Percentiles rank a stretch among this genome's conserved stretches.
Conservation (phyloP, 768 basidiomycete species). For the Rhodotorula kratochvilovae region DNA sequence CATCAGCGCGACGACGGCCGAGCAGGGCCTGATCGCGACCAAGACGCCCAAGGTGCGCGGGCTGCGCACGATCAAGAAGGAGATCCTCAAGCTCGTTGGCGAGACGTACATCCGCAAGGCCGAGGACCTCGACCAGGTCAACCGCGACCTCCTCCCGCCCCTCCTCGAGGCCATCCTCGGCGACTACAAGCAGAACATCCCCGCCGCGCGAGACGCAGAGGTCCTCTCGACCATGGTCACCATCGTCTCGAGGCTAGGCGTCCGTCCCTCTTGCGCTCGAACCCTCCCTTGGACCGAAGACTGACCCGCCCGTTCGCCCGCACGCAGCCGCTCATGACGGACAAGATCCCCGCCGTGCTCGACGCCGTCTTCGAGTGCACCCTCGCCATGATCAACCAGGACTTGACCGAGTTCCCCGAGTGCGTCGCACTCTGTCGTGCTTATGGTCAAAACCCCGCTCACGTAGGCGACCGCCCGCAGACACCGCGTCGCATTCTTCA, state of each 20-base stretch:
- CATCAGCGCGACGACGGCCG: slow-evolving; percentile 84
- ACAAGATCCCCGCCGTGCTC: slow-evolving; percentile 88
- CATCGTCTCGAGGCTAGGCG: slow-evolving; percentile 80
- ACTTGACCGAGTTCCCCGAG: slow-evolving; percentile 97
- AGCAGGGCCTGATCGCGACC: slow-evolving; percentile 83
- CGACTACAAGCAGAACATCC: slow-evolving; percentile 91
- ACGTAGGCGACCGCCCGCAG: too few species aligned
- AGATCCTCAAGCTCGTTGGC: slow-evolving; percentile 92
- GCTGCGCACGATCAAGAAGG: slow-evolving; percentile 94
- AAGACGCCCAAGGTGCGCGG: slow-evolving; percentile 95
- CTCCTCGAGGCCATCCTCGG: slow-evolving; percentile 94
- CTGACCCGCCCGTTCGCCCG: neutral
- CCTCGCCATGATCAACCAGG: slow-evolving; percentile 96
- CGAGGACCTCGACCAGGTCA: slow-evolving; percentile 90
- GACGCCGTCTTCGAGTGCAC: slow-evolving; percentile 98
- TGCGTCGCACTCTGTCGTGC: neutral
- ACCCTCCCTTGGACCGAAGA: neutral
- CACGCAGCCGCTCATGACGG: slow-evolving; percentile 69
- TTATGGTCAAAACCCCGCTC: too few species aligned
- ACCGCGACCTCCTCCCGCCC: slow-evolving; percentile 86
- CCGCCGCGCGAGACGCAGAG: slow-evolving; percentile 89
- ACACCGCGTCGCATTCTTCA: slow-evolving; percentile 95
- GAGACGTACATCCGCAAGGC: slow-evolving; percentile 88
- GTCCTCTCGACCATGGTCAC: slow-evolving; percentile 96
- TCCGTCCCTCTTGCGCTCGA: slow-evolving; percentile 51